Conservation (phyloP, 176 grass and related monocot genomes). For the Metroxylon sagu region DNA sequence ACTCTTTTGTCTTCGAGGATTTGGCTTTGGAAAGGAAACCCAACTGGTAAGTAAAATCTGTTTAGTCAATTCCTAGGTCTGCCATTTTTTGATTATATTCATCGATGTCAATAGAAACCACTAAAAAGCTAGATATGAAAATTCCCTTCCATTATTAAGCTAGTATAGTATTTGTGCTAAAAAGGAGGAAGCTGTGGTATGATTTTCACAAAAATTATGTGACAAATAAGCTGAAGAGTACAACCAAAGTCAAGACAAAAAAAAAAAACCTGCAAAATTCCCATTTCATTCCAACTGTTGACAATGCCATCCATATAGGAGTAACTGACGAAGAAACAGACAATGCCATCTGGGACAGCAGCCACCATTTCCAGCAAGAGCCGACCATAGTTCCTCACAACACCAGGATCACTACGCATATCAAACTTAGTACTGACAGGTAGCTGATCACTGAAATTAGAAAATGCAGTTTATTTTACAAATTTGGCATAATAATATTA, state of each 20-base stretch:
- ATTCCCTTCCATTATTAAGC: too few species aligned
- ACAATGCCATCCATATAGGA: conserved; percentile 99
- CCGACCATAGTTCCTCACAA: conserved; percentile 88
- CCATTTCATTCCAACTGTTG: conserved; percentile 96
- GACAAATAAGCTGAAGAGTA: too few species aligned
- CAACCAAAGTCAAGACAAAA: not conserved
- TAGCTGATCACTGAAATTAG: conserved; percentile 75
- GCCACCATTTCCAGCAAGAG: conserved; percentile 90
- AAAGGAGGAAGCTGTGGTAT: too few species aligned
- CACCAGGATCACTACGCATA: conserved; percentile 92
- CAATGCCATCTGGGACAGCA: conserved; percentile 88
- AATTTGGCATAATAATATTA: not conserved
- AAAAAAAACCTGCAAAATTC: conserved; percentile 78
- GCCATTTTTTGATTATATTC: too few species aligned
- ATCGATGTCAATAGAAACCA: too few species aligned
- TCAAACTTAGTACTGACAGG: conserved; percentile 94
- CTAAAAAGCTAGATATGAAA: too few species aligned
- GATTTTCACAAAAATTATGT: too few species aligned
- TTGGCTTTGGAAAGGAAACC: too few species aligned
- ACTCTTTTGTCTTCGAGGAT: too few species aligned
- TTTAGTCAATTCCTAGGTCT: too few species aligned
- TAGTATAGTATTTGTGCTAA: too few species aligned
- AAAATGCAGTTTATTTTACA: not conserved
- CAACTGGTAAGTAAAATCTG: too few species aligned
- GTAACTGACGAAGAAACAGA: conserved; percentile 98